These are phyloP conservation scores for Russula earlei DNA, from an alignment of 768 basidiomycete genomes.

Conservation along the genomic window DNA sequence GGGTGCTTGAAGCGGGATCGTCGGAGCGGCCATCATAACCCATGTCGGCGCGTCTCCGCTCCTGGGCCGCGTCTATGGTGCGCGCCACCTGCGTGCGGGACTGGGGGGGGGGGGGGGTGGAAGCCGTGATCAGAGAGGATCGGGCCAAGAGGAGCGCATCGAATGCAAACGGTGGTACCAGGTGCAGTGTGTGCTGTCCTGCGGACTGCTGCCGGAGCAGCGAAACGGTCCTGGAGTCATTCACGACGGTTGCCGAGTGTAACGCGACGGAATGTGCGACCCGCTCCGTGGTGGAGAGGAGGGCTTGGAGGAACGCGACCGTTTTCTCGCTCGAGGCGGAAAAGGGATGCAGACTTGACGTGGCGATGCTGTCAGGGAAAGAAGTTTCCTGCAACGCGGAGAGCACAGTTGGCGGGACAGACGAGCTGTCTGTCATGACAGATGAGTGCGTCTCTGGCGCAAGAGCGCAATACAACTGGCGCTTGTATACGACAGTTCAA, in stretches of 20 bases:
- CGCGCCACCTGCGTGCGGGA: conserved; percentile 13
- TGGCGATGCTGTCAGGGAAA: neutral
- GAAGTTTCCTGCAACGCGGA: conserved; percentile 2
- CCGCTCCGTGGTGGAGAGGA: conserved; percentile 9
- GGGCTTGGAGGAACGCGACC: conserved; percentile 5
- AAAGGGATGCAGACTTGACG: neutral
- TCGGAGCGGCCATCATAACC: conserved; percentile 11
- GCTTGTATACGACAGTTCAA: no score
- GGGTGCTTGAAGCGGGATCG: neutral
- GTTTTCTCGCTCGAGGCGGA: conserved; percentile 11
- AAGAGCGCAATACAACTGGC: no score
- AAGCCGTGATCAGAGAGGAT: neutral
- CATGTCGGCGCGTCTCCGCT: neutral
- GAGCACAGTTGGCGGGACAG: conserved; percentile 6
- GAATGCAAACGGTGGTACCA: neutral
- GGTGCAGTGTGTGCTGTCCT: conserved; percentile 8
- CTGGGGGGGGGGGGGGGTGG: neutral
- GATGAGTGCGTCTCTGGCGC: neutral
- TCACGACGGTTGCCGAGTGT: conserved; percentile 5
- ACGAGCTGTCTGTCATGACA: conserved; percentile 10
- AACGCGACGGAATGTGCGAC: conserved; percentile 7
- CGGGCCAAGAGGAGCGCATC: neutral
- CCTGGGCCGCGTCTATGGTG: conserved; percentile 6
- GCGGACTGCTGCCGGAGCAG: conserved; percentile 16
- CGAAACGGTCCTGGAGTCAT: conserved; percentile 17